These are phyloP conservation scores for Centella asiatica DNA, from an alignment of 129 eudicot species.

Conservation along the genomic window DNA sequence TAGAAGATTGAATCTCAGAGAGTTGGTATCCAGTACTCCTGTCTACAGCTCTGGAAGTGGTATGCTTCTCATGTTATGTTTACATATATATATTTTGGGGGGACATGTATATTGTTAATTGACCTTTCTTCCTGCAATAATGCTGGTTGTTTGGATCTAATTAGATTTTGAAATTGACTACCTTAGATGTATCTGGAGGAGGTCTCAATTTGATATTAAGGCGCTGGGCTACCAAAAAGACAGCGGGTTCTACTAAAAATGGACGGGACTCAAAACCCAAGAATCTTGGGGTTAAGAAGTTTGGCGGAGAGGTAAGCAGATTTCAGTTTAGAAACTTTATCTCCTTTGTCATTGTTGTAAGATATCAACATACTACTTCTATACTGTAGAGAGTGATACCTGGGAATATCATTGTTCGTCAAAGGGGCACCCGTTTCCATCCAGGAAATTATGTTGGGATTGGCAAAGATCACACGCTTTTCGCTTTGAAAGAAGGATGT, in stretches of 20 bases:
- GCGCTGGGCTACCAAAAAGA: conserved; percentile 94
- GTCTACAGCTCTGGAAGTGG: conserved; percentile 66
- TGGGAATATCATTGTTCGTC: conserved; percentile 87
- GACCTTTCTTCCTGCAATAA: neutral
- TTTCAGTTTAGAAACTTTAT: neutral
- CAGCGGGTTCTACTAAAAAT: conserved; percentile 92
- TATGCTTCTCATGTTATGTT: conserved; percentile 13
- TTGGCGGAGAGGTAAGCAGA: conserved; percentile 84
- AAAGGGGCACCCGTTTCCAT: conserved; percentile 90
- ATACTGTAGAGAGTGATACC: conserved; percentile 78
- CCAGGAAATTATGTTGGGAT: conserved; percentile 95
- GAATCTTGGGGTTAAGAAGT: conserved; percentile 87
- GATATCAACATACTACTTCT: neutral
- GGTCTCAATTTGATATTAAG: conserved; percentile 73
- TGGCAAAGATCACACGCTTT: conserved; percentile 86
- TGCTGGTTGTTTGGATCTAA: conserved; percentile 12
- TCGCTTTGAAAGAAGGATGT: conserved; percentile 76
- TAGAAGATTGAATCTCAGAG: conserved; percentile 57
- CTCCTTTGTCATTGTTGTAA: neutral
- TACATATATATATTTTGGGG: neutral
- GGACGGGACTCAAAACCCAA: conserved; percentile 93
- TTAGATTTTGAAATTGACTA: neutral
- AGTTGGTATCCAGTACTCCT: conserved; percentile 46
- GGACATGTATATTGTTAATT: neutral
- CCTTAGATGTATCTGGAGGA: conserved; percentile 62